These are phyloP conservation scores for Sarcomyxa edulis DNA, from an alignment of 768 basidiomycete species.

Conservation along the genomic window DNA sequence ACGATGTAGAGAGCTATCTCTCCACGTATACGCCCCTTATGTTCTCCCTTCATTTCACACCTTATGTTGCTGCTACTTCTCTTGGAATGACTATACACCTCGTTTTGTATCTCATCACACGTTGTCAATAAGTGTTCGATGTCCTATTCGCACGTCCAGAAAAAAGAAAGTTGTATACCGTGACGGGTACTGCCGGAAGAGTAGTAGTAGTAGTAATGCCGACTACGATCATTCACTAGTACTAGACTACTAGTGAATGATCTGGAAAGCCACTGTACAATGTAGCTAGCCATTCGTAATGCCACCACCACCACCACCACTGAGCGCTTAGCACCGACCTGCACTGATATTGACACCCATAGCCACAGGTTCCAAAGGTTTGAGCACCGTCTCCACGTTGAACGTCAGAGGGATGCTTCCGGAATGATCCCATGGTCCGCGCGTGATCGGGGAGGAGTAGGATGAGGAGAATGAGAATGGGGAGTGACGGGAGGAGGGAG, in stretches of 20 bases:
- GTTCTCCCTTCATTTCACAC: no score
- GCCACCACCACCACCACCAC: constrained; percentile 21
- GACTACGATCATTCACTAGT: constrained; percentile 1
- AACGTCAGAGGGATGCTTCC: constrained; percentile 34
- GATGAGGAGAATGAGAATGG: neutral
- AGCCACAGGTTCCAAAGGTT: constrained; percentile 41
- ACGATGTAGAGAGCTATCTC: no score
- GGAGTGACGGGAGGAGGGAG: neutral
- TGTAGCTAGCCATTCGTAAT: constrained; percentile 30
- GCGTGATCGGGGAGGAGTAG: constrained; percentile 9
- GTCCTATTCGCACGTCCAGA: no score
- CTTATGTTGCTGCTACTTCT: no score
- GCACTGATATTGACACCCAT: constrained; percentile 9
- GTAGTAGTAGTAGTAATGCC: no score
- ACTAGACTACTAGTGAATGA: neutral
- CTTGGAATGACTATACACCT: no score
- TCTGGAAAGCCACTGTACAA: neutral
- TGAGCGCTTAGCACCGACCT: neutral
- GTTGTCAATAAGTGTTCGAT: no score
- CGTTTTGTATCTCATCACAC: no score
- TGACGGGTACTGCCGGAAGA: no score
- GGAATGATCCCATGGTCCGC: constrained; percentile 61
- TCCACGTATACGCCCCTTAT: no score
- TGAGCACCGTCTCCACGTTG: constrained; percentile 42
- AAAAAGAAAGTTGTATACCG: no score